Evolutionary conservation across 495 filamentous ascomycete species (phyloP).

Genomic region (Echria macrotheca): DNA sequence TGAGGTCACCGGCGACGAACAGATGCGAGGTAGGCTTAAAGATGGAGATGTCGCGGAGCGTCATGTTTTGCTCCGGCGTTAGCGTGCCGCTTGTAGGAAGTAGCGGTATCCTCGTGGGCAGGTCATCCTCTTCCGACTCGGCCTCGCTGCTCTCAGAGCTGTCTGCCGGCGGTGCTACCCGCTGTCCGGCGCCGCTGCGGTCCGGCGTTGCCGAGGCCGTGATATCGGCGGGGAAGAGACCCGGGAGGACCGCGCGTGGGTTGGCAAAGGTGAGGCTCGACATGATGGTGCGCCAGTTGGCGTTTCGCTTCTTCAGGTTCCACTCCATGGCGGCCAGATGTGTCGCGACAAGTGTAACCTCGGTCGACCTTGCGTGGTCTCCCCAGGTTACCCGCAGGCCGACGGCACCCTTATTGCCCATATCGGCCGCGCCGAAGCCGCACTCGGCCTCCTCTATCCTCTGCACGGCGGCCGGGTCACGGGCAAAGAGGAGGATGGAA

Average conservation of each 20-base stretch:
- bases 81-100: too few relatives aligned
- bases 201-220: constrained; percentile 12
- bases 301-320: constrained; percentile 63
- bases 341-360: constrained; percentile 80
- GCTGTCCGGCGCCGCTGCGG: constrained; percentile 19
- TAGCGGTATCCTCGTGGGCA: too few relatives aligned
- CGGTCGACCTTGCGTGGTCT: constrained; percentile 36
- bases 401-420: constrained; percentile 94
- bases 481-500: constrained; percentile 74
- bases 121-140: constrained; percentile 23
- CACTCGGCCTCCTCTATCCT: constrained; percentile 65
- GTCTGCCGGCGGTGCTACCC: constrained; percentile 4
- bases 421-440: constrained; percentile 73
- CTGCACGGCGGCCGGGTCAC: constrained; percentile 49
- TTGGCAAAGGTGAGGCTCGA: constrained; percentile 68
- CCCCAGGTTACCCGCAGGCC: constrained; percentile 61
- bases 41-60: constrained; percentile 45
- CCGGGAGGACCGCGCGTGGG: constrained; percentile 27
- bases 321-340: constrained; percentile 85
- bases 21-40: constrained; percentile 71
- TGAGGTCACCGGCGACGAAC: constrained; percentile 86
- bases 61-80: constrained; percentile 7
- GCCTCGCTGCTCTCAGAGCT: constrained; percentile 21
- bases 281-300: constrained; percentile 79
- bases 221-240: constrained; percentile 12